Evolutionary conservation across 495 filamentous ascomycete genomes (phyloP).

Genomic region (Bathelium albidoporum): DNA sequence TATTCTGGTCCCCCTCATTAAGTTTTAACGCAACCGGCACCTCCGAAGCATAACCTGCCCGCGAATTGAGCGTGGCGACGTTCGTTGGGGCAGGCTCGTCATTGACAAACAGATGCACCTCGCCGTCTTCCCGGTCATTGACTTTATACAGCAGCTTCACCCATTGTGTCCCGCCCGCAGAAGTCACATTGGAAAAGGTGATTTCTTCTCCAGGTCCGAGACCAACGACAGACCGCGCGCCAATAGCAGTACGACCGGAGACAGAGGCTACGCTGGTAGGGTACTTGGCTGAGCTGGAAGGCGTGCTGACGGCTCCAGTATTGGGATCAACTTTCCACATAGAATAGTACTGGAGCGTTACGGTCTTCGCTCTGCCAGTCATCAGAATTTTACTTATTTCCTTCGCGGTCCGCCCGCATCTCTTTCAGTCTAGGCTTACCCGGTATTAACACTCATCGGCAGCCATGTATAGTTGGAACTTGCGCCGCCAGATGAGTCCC

Average conservation of each 20-base stretch:
- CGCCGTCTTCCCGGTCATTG: constrained; percentile 26
- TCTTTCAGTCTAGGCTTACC: constrained; percentile 10
- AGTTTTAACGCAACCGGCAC: constrained; percentile 31
- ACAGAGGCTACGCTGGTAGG: background rate
- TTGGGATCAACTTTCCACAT: constrained; percentile 38
- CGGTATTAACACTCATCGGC: constrained; percentile 30
- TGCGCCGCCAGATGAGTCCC: constrained; percentile 24
- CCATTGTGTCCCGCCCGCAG: constrained; percentile 32
- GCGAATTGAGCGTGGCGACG: constrained; percentile 33
- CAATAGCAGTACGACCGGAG: background rate
- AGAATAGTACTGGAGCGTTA: constrained; percentile 34
- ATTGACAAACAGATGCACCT: constrained; percentile 35
- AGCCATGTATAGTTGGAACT: constrained; percentile 35
- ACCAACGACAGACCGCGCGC: constrained; percentile 8
- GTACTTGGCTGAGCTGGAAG: constrained; percentile 26
- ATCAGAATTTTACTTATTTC: background rate
- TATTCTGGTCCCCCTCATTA: constrained; percentile 30
- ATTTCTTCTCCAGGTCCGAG: constrained; percentile 19
- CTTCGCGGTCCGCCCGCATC: background rate
- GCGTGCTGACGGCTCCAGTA: constrained; percentile 33
- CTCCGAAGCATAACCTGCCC: constrained; percentile 33
- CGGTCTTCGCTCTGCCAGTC: constrained; percentile 18
- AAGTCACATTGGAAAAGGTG: constrained; percentile 35
- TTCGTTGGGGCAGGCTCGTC: constrained; percentile 28
- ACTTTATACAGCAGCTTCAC: constrained; percentile 34